Conservation (phyloP, 192 early-diverging fungal species). For the Geranomyces michiganensis region DNA sequence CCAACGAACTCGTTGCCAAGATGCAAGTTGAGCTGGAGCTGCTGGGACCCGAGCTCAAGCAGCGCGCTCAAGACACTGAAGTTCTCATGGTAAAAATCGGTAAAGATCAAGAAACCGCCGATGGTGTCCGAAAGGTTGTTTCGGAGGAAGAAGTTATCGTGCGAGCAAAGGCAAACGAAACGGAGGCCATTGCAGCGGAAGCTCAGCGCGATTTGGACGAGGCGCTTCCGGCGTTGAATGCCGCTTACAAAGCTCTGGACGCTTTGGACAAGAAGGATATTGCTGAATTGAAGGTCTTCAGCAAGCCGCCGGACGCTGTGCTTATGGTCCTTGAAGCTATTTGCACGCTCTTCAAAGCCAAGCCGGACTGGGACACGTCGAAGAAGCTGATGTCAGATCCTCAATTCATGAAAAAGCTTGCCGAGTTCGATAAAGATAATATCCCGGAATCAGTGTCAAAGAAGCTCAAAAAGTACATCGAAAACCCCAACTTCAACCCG, state of each 20-base stretch:
- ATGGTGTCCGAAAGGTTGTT: constrained; percentile 63
- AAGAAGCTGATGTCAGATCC: constrained; percentile 61
- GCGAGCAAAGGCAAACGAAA: constrained; percentile 55
- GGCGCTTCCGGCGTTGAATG: constrained; percentile 58
- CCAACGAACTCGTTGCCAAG: constrained; percentile 61
- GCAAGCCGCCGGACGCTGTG: constrained; percentile 61
- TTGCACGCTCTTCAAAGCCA: constrained; percentile 64
- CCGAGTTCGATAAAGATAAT: constrained; percentile 64
- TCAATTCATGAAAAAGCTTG: constrained; percentile 66
- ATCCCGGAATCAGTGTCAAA: constrained; percentile 58
- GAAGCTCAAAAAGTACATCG: constrained; percentile 63
- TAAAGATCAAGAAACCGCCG: constrained; percentile 66
- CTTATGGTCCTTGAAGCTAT: constrained; percentile 63
- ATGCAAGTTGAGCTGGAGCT: constrained; percentile 64
- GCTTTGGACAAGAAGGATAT: constrained; percentile 65
- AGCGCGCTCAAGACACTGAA: constrained; percentile 56
- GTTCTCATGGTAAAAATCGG: constrained; percentile 63
- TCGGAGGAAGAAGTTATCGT: constrained; percentile 62
- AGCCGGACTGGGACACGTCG: constrained; percentile 63
- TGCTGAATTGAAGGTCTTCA: constrained; percentile 64
- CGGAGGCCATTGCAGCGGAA: constrained; percentile 61
- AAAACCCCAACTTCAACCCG: constrained; percentile 59
- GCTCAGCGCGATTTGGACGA: constrained; percentile 62
- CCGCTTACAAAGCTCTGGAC: constrained; percentile 63
- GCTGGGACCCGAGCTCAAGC: constrained; percentile 58